Percentiles rank a stretch among this genome's conserved stretches.
These are phyloP conservation scores for Xylariales sp. DNA, from an alignment of 2,329 filamentous ascomycete genomes.

Conservation along the genomic window DNA sequence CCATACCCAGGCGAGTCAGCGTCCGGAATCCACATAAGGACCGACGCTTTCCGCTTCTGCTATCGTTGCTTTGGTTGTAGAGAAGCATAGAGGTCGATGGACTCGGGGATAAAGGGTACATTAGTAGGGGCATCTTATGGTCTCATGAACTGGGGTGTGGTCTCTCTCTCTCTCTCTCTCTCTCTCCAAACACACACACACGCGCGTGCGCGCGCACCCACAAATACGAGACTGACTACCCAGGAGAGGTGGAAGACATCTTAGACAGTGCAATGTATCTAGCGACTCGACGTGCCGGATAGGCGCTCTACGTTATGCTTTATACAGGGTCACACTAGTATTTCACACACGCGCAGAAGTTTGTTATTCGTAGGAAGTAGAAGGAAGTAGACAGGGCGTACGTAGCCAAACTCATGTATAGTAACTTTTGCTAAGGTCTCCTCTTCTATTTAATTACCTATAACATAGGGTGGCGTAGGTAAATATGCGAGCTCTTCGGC, in stretches of 20 bases:
- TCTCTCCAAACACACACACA: not conserved
- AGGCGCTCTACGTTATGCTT: conserved; percentile 11
- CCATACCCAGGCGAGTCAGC: conserved; percentile 26
- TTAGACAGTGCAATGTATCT: conserved; percentile 32
- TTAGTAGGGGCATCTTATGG: conserved; percentile 12
- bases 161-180: not conserved
- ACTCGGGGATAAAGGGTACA: conserved; percentile 6
- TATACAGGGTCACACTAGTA: conserved; percentile 21
- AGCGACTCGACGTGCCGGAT: conserved; percentile 4
- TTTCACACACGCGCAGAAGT: conserved; percentile 9
- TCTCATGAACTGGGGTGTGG: conserved; percentile 9
- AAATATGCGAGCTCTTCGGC: no score
- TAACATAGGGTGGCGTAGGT: no score
- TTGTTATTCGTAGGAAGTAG: not conserved
- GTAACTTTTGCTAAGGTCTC: not conserved
- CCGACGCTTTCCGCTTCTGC: conserved; percentile 18
- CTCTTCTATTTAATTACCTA: not conserved
- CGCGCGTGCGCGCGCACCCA: no score
- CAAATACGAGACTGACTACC: conserved; percentile 1
- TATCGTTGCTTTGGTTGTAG: conserved; percentile 30
- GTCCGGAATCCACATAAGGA: conserved; percentile 8
- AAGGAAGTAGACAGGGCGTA: not conserved
- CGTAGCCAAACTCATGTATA: not conserved
- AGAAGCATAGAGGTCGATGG: conserved; percentile 26
- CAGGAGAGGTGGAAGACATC: conserved; percentile 18